Evolutionary conservation across 192 early-diverging fungal genomes (phyloP).

Genomic region (Obelidium mucronatum): DNA sequence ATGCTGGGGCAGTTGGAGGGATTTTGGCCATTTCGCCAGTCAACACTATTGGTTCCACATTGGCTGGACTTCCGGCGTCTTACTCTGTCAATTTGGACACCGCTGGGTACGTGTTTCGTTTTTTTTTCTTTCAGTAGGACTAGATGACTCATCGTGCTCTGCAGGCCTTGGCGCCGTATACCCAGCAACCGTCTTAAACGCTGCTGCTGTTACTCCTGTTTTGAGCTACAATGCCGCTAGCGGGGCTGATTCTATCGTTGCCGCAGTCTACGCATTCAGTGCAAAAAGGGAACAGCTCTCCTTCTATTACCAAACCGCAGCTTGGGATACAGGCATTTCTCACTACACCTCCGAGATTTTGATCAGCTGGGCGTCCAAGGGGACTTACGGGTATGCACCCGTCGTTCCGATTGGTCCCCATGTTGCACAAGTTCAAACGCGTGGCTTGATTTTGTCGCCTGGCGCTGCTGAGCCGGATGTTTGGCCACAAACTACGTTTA

Average conservation of each 20-base stretch:
- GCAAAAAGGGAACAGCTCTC: background rate
- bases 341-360: no score
- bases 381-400: no score
- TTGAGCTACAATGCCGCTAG: background rate
- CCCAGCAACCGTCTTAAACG: background rate
- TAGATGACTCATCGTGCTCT: no score
- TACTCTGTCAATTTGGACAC: background rate
- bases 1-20: background rate
- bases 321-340: background rate
- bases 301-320: slow-evolving; percentile 4
- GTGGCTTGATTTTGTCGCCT: no score
- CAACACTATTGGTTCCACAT: background rate
- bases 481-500: no score
- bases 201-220: background rate
- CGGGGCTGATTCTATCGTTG: background rate
- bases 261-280: slow-evolving; percentile 2
- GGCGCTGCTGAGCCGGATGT: no score
- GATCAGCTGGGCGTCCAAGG: no score
- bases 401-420: no score
- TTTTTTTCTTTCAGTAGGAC: background rate
- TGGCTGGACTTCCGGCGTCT: background rate
- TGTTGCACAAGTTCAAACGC: no score
- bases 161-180: background rate
- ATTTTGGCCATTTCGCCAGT: background rate
- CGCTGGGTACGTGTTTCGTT: background rate